Percentiles rank a stretch among this genome's conserved stretches.
Conservation (phyloP, 2,329 filamentous ascomycete species). For the Aspergillus uvarum region DNA sequence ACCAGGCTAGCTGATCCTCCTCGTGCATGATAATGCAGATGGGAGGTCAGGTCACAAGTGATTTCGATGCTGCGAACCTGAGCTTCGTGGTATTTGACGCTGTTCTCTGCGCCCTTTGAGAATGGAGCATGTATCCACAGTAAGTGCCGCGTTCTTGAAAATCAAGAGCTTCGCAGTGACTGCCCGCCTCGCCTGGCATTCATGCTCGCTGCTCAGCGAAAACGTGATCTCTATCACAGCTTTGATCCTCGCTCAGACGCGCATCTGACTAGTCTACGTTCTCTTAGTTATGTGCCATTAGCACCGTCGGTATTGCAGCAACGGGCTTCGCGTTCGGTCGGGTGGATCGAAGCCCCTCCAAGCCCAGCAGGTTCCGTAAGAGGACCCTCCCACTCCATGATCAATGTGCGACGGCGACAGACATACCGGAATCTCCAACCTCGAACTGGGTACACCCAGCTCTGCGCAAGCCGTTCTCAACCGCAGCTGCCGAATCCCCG, state of each 20-base stretch:
- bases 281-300: constrained; percentile 60
- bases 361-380: constrained; percentile 28
- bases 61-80: constrained; percentile 33
- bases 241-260: background rate
- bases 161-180: background rate
- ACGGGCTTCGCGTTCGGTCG: constrained; percentile 59
- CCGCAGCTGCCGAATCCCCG: constrained; percentile 18
- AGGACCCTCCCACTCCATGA: constrained; percentile 26
- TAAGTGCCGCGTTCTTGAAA: constrained; percentile 23
- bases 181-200: constrained; percentile 1
- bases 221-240: background rate
- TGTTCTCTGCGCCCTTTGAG: constrained; percentile 31
- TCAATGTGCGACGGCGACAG: constrained; percentile 18
- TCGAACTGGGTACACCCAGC: constrained; percentile 14
- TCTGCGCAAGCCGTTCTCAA: constrained; percentile 19
- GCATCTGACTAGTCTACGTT: background rate
- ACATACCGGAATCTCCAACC: constrained; percentile 13
- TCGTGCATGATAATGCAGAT: constrained; percentile 32
- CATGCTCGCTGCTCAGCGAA: background rate
- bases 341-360: constrained; percentile 42
- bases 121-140: constrained; percentile 45
- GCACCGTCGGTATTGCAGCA: constrained; percentile 61
- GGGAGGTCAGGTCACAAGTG: constrained; percentile 33
- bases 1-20: constrained; percentile 18
- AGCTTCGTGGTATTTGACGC: constrained; percentile 34